A percentile compares a stretch with the other conserved stretches of the same genome.
Evolutionary conservation across 805 yeast genomes (phyloP).

Genomic region (Ogataea methylovora): DNA sequence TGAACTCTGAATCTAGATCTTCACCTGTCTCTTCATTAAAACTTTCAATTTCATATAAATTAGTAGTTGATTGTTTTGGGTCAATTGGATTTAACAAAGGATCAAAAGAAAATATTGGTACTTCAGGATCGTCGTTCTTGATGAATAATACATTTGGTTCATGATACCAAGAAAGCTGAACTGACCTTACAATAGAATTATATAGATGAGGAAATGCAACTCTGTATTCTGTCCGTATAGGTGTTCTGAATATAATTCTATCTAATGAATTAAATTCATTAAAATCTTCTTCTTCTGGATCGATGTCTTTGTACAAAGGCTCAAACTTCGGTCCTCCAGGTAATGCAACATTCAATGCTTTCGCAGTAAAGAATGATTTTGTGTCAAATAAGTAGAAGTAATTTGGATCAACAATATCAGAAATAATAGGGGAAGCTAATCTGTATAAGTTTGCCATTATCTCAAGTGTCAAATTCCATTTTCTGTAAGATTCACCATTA

Average conservation of each 20-base stretch:
- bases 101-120: conserved; percentile 51
- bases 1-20: conserved; percentile 32
- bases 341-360: conserved; percentile 76
- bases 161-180: conserved; percentile 55
- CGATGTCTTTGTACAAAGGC: conserved; percentile 63
- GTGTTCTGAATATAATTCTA: conserved; percentile 72
- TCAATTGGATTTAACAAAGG: conserved; percentile 50
- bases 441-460: conserved; percentile 61
- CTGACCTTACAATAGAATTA: conserved; percentile 67
- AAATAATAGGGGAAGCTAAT: conserved; percentile 62
- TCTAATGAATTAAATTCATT: conserved; percentile 89
- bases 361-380: conserved; percentile 80
- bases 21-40: conserved; percentile 20
- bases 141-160: conserved; percentile 50
- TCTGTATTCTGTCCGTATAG: conserved; percentile 73
- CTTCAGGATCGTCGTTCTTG: conserved; percentile 39
- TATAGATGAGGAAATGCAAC: conserved; percentile 84
- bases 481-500: conserved; percentile 71
- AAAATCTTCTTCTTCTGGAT: conserved; percentile 63
- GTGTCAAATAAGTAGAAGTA: conserved; percentile 68
- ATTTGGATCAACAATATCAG: conserved; percentile 52
- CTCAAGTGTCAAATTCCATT: conserved; percentile 58
- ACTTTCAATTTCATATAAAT: conserved; percentile 7
- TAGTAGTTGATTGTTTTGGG: conserved; percentile 12
- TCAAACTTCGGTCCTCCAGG: conserved; percentile 98